Conservation (phyloP, 768 basidiomycete species). For the Russula sp. region DNA sequence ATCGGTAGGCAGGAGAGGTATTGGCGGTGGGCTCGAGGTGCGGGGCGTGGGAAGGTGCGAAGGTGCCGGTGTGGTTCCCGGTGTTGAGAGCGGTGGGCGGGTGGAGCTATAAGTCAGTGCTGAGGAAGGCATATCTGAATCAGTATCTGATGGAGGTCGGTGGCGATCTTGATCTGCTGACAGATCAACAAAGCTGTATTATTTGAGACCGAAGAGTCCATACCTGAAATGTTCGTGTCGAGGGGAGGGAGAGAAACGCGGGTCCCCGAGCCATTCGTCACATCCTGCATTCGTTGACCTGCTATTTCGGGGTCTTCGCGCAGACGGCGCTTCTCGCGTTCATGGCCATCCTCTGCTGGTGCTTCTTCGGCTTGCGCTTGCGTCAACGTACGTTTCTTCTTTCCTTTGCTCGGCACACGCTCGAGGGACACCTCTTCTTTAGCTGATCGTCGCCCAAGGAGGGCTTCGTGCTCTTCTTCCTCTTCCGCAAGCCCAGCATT, state of each 20-base stretch:
- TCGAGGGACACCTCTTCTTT: slow-evolving; percentile 34
- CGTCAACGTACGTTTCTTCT: slow-evolving; percentile 40
- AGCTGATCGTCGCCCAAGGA: slow-evolving; percentile 27
- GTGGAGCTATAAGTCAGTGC: slow-evolving; percentile 29
- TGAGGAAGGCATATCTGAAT: slow-evolving; percentile 21
- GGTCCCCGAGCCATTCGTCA: slow-evolving; percentile 49
- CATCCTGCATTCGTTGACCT: slow-evolving; percentile 49
- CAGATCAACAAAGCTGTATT: slow-evolving; percentile 17
- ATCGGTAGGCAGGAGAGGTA: slow-evolving; percentile 26
- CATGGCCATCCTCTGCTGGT: slow-evolving; percentile 27
- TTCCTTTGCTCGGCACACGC: slow-evolving; percentile 40
- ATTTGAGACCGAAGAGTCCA: slow-evolving; percentile 14
- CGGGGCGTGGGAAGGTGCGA: slow-evolving; percentile 41
- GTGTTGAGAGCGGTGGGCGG: slow-evolving; percentile 36
- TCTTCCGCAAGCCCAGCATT: slow-evolving; percentile 49
- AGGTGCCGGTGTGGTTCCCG: slow-evolving; percentile 36
- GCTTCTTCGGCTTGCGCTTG: slow-evolving; percentile 28
- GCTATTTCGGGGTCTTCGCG: slow-evolving; percentile 37
- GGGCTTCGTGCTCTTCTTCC: slow-evolving; percentile 42
- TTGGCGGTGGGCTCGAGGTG: slow-evolving; percentile 28
- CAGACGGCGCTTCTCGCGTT: slow-evolving; percentile 26
- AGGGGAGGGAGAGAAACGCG: slow-evolving; percentile 31
- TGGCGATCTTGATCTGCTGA: slow-evolving; percentile 14
- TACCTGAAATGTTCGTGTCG: slow-evolving; percentile 33
- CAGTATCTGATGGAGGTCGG: slow-evolving; percentile 10